phyloP scores from a whole-genome alignment of 495 filamentous ascomycete species.

The Aspergillus heteromorphus region DNA sequence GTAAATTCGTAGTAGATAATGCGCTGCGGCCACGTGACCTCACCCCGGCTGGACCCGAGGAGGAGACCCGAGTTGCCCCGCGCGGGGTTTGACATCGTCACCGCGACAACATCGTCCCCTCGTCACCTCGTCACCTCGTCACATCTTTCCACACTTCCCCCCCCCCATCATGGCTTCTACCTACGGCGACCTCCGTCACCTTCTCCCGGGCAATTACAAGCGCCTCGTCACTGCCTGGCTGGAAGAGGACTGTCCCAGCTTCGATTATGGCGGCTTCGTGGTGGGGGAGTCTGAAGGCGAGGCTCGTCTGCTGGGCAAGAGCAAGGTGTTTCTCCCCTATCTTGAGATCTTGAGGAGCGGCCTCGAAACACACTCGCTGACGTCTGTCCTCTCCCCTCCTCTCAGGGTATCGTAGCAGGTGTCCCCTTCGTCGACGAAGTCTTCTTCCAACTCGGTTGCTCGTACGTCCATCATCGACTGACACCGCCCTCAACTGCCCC shows the following conservation, averaged over 20 bases:
- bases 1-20: too few relatives aligned
- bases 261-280: constrained; percentile 96
- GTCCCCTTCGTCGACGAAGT: constrained; percentile 95
- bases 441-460: constrained; percentile 83
- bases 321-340: constrained; percentile 37
- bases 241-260: constrained; percentile 89
- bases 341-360: background rate
- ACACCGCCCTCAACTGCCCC: too few relatives aligned
- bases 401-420: constrained; percentile 76
- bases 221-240: constrained; percentile 77
- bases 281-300: constrained; percentile 74
- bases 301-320: constrained; percentile 86
- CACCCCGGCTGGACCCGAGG: constrained; percentile 1
- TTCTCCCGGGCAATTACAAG: constrained; percentile 82
- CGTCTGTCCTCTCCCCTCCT: background rate
- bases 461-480: constrained; percentile 33
- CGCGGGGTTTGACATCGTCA: constrained; percentile 2
- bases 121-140: background rate
- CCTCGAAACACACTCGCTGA: background rate
- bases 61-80: background rate
- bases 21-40: constrained; percentile 9
- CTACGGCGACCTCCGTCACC: constrained; percentile 70
- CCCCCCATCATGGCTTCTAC: constrained; percentile 48
- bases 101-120: background rate
- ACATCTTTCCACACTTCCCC: constrained; percentile 10